Evolutionary conservation across 1,284 basidiomycete species (phyloP), one percentile per base, ranked within the genome.

Genomic region (Fistulinella staudtii): DNA sequence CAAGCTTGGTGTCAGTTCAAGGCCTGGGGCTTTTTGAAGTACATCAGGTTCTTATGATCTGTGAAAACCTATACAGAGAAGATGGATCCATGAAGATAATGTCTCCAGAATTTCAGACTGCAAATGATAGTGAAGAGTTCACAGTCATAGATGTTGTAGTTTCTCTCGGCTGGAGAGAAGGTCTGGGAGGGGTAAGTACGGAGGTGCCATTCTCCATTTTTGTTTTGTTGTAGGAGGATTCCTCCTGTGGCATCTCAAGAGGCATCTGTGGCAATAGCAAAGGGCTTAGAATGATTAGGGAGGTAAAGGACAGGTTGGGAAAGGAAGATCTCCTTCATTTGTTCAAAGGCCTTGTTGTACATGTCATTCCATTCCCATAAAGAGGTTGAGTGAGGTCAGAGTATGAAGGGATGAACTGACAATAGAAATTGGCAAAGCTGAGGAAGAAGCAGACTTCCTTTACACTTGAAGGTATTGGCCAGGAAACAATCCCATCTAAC

Each of bases 71-170:
- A 52, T 22, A 70, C 46, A 0, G 45, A 36, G 0, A 60, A 24
- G 4, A n/a, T 10, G 1, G 52, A 34, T 13, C 69, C 70, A 47
- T 61, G 40, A 0, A 70, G 47, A 44, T 68, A 70, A 27, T 72
- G 66, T 18, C 60, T 34, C 73, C 70, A 78, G 36, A 64, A 52
- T 21, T 65, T 46, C 1, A 76, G 49, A 0, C 67, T 54, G 15
- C 55, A 20, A 2, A 75, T 62, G 13, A 77, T 68, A 0, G 69
- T 69, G 0, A 76, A 30, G 14, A 79, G 43, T 59, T 80, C 74
- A 43, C 68, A 61, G 51, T 80, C 69, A 51, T 74, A 67, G 27
- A 73, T 70, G 17, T 68, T 60, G 53, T 76, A 78, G 50, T 77
- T 77, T 5, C 56, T 39, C 55, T 68, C 54, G 3, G 54, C 43